Percentiles rank a stretch among this genome's conserved stretches.
Conservation (phyloP, 306 rosid genomes). For the Cucurbita moschata region DNA sequence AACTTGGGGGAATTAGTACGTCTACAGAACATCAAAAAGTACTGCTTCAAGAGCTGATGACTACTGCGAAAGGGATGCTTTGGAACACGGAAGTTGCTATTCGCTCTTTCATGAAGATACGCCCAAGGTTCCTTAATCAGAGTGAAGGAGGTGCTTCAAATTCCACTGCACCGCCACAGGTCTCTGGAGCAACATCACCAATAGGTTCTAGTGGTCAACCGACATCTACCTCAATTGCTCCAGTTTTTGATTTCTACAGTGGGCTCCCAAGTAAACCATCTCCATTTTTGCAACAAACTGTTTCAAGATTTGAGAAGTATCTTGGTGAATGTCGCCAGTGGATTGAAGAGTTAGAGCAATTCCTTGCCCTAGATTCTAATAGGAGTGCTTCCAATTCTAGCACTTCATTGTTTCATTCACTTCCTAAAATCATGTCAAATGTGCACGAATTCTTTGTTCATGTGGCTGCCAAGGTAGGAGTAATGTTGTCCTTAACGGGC, state of each 20-base stretch:
- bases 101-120: conserved; percentile 88
- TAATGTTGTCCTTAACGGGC: conserved; percentile 4
- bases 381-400: conserved; percentile 39
- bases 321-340: conserved; percentile 71
- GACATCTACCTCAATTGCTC: conserved; percentile 45
- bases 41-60: conserved; percentile 60
- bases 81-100: conserved; percentile 84
- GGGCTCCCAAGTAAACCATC: conserved; percentile 95
- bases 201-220: conserved; percentile 46
- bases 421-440: conserved; percentile 89
- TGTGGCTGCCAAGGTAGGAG: conserved; percentile 81
- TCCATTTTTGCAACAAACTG: conserved; percentile 71
- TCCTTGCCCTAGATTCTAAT: conserved; percentile 56
- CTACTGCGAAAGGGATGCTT: conserved; percentile 59
- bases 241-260: conserved; percentile 79
- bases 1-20: conserved; percentile 85
- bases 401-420: conserved; percentile 71
- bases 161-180: conserved; percentile 59
- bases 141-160: conserved; percentile 48
- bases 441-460: conserved; percentile 93
- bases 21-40: conserved; percentile 78
- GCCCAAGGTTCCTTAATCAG: conserved; percentile 73
- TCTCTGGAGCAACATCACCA: conserved; percentile 33
- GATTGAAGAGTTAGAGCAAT: conserved; percentile 92
- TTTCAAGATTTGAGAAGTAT: conserved; percentile 82